Conservation (phyloP, 306 rosid species). For the Acacia melanoxylon region DNA sequence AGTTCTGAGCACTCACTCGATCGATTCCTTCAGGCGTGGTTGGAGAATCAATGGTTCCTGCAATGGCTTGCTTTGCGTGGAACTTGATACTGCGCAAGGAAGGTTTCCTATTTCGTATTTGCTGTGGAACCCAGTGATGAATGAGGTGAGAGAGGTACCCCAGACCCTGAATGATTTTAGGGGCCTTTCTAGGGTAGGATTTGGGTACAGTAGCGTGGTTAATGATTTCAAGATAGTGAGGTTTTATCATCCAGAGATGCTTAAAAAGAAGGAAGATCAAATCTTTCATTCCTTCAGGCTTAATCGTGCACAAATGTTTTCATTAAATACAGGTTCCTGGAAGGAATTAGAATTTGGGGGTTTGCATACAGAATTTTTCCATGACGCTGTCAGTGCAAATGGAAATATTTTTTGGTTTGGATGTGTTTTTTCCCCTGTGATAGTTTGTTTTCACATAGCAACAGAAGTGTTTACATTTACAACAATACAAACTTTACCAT, state of each 20-base stretch:
- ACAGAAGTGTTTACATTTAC: neutral
- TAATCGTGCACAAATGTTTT: too few species aligned
- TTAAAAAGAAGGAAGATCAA: too few species aligned
- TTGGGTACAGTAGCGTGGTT: too few species aligned
- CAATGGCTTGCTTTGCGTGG: neutral
- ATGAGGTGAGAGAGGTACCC: too few species aligned
- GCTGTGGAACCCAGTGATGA: neutral
- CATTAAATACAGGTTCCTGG: neutral
- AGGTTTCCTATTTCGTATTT: neutral
- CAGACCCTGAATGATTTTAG: too few species aligned
- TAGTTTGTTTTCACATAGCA: neutral
- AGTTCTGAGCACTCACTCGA: neutral
- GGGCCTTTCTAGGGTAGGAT: too few species aligned
- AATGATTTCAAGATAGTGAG: too few species aligned
- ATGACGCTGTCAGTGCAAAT: neutral
- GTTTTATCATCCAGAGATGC: too few species aligned
- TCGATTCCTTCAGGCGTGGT: neutral
- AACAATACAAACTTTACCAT: neutral
- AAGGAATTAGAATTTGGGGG: neutral
- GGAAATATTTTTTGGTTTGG: neutral
- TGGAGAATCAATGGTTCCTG: neutral
- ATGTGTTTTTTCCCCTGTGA: fast-evolving
- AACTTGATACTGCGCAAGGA: neutral
- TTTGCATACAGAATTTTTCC: too few species aligned
- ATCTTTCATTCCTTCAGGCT: too few species aligned